These are phyloP conservation scores for Penicillium sp. DNA, from an alignment of 2,329 filamentous ascomycete genomes.

Conservation along the genomic window DNA sequence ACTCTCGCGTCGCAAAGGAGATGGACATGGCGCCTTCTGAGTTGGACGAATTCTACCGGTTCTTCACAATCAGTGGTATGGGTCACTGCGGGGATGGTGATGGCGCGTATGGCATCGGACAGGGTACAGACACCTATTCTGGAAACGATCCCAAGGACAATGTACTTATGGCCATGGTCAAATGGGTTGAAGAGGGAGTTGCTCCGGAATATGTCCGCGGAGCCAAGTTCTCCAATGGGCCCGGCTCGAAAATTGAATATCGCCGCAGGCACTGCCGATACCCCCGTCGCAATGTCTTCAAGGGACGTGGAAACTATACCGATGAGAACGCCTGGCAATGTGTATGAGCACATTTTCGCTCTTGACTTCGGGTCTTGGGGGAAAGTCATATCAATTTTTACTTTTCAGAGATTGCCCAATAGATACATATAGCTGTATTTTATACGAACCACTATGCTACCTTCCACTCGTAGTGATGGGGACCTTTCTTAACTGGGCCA, in stretches of 20 bases:
- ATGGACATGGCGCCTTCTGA: constrained; percentile 39
- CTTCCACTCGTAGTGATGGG: constrained; percentile 68
- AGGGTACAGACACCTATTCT: constrained; percentile 25
- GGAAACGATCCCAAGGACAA: constrained; percentile 46
- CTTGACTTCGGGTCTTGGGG: too few relatives aligned
- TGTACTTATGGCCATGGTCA: constrained; percentile 54
- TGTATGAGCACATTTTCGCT: constrained; percentile 28
- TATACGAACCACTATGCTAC: constrained; percentile 35
- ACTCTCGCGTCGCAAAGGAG: constrained; percentile 47
- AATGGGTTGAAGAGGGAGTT: constrained; percentile 53
- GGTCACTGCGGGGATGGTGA: constrained; percentile 52
- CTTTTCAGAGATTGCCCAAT: neutral
- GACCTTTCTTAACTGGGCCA: constrained; percentile 58
- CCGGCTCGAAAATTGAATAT: constrained; percentile 47
- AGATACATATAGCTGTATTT: neutral
- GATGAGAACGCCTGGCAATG: constrained; percentile 41
- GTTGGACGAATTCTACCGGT: constrained; percentile 50
- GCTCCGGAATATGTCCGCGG: constrained; percentile 46
- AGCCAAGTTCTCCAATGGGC: constrained; percentile 50
- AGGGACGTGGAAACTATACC: constrained; percentile 37
- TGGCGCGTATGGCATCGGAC: constrained; percentile 50
- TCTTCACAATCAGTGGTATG: constrained; percentile 61
- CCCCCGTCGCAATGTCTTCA: constrained; percentile 37
- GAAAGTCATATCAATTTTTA: neutral
- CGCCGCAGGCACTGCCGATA: constrained; percentile 53